Evolutionary conservation across 2,329 filamentous ascomycete genomes (phyloP), one percentile per base, ranked within the genome.

Genomic region (Diaporthe vexans): DNA sequence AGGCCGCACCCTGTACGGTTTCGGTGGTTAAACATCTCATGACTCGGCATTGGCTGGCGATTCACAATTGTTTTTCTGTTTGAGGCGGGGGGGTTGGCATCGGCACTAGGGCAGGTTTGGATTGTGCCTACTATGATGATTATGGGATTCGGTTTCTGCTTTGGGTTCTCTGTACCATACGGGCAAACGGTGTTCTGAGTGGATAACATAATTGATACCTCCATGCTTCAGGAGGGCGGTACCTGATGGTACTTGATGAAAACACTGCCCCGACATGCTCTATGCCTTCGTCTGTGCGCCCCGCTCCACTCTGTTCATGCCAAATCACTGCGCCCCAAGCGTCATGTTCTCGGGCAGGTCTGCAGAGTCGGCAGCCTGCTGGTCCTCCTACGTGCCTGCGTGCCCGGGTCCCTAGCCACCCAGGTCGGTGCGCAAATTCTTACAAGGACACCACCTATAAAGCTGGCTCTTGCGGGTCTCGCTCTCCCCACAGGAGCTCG

Each of bases 1-100:
- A 86, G 91, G 91, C 83, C 89, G 93, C 82, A 94, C 94, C 83
- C 93, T 95, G 78, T 96, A 95, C 90, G 94, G 94, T 88, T 95
- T 95, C 90, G 94, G 94, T 90, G 94, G 94, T 90, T 96, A 94
- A 91, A 76, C 73, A 63, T 63, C 72, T 74, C 21, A 78, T 68
- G 73, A 76, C 75, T 78, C 35, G 70, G 21, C 40, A 78, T 69
- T 77, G 71, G 73, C 76, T 77, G 61, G 61, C 61, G 61, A 65
- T 68, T 78, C 74, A 74, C 74, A 71, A 54, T 73, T 79, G 71
- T 48, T 75, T 76, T 76, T 58, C 73, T 77, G 57, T 74, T 74
- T 75, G 59, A 33, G 54, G 71, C 59, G 67, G 58, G 29, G 29
- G 58, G 61, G 74, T 73, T 69, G 75, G 77, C 72, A 76, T 73